A percentile compares a stretch with the other conserved stretches of the same genome.
phyloP scores from a whole-genome alignment of 176 grass and related monocot genomes.

The Rhynchospora breviuscula region DNA sequence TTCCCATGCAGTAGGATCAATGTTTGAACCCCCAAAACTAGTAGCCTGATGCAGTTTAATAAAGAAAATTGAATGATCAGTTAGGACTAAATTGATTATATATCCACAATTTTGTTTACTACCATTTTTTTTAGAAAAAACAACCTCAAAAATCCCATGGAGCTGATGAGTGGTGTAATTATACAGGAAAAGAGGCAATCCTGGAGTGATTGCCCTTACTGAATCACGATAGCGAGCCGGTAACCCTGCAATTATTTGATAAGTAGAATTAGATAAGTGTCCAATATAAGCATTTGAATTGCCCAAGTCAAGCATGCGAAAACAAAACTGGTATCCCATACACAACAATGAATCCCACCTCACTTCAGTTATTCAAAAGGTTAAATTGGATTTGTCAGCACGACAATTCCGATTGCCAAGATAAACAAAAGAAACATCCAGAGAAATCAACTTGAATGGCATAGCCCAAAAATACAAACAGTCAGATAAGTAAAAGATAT shows the following conservation, averaged over 20 bases:
- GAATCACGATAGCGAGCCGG: constrained; percentile 98
- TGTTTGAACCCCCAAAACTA: constrained; percentile 97
- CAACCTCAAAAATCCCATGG: constrained; percentile 95
- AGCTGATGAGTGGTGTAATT: constrained; percentile 98
- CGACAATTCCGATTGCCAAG: neutral
- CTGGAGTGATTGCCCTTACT: constrained; percentile 91
- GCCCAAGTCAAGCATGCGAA: neutral
- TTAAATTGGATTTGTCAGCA: neutral
- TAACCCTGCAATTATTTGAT: constrained; percentile 51
- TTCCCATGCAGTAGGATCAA: constrained; percentile 96
- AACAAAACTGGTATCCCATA: neutral
- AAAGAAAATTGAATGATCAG: neutral
- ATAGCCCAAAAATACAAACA: neutral
- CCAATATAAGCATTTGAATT: constrained; percentile 2
- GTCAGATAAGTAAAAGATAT: neutral
- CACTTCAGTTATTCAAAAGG: neutral
- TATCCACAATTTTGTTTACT: neutral
- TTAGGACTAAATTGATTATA: neutral
- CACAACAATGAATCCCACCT: neutral
- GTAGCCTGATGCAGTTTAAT: constrained; percentile 44
- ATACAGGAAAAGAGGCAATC: constrained; percentile 94
- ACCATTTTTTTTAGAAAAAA: neutral
- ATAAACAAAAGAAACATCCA: neutral
- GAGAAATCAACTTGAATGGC: neutral
- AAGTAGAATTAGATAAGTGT: neutral